Conservation (phyloP, 192 early-diverging fungal species). For the Radiomyces spectabilis region DNA sequence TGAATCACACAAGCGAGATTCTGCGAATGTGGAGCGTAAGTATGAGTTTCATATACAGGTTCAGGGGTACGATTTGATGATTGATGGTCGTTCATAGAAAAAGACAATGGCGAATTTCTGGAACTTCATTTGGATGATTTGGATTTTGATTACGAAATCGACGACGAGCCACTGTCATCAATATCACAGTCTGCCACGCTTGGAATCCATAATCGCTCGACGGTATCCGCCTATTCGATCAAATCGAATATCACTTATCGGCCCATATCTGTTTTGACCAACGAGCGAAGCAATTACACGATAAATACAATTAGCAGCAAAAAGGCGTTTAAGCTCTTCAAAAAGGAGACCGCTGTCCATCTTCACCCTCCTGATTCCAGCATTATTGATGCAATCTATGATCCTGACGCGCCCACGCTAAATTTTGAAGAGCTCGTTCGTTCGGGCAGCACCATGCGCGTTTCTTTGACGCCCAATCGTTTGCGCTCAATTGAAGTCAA, state of each 20-base stretch:
- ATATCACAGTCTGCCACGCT: background rate
- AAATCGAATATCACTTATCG: background rate
- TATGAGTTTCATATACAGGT: too few relatives aligned
- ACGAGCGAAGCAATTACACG: constrained; percentile 4
- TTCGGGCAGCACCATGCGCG: constrained; percentile 44
- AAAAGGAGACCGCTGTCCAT: background rate
- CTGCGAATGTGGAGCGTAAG: too few relatives aligned
- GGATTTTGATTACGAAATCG: constrained; percentile 10
- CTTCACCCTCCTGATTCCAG: constrained; percentile 5
- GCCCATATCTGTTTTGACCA: constrained; percentile 12
- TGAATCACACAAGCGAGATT: too few relatives aligned
- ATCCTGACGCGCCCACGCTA: constrained; percentile 34
- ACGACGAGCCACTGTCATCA: background rate
- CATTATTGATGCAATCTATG: constrained; percentile 13
- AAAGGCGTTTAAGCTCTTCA: constrained; percentile 9
- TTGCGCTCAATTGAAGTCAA: constrained; percentile 50
- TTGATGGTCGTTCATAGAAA: too few relatives aligned
- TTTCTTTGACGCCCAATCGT: constrained; percentile 49
- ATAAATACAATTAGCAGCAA: background rate
- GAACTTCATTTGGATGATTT: constrained; percentile 23
- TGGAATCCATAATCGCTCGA: background rate
- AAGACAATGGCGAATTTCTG: constrained; percentile 12
- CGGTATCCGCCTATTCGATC: background rate
- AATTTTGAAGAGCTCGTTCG: constrained; percentile 47
- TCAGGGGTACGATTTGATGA: too few relatives aligned